phyloP scores from a whole-genome alignment of 768 basidiomycete species.

The Cystofilobasidium capitatum region DNA sequence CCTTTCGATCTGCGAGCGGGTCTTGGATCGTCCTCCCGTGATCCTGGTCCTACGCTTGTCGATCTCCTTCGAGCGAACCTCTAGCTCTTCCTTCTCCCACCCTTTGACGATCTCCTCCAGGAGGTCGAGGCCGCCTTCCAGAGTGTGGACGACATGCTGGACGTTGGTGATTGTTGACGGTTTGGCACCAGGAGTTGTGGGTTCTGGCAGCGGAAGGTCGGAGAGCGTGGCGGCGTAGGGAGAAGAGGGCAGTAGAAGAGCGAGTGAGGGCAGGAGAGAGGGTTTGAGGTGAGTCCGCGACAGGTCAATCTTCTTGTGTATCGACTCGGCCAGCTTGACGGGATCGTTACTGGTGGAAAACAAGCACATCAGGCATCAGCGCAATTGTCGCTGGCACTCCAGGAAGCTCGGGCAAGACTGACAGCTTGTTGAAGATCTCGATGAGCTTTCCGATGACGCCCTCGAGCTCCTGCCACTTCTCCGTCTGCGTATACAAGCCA shows the following conservation, averaged over 20 bases:
- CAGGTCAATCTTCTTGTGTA: constrained; percentile 68
- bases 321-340: constrained; percentile 64
- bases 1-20: constrained; percentile 31
- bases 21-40: constrained; percentile 42
- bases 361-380: not conserved
- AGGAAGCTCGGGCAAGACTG: constrained; percentile 30
- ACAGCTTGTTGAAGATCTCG: constrained; percentile 54
- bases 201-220: constrained; percentile 56
- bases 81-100: constrained; percentile 55
- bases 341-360: constrained; percentile 53
- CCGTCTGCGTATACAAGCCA: constrained; percentile 35
- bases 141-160: constrained; percentile 50
- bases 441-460: constrained; percentile 49
- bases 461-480: constrained; percentile 30
- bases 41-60: constrained; percentile 68
- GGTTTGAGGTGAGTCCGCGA: constrained; percentile 38
- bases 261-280: constrained; percentile 60
- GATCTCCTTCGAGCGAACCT: constrained; percentile 55
- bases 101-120: constrained; percentile 63
- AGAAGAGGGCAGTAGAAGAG: constrained; percentile 65
- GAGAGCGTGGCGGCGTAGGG: constrained; percentile 54
- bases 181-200: constrained; percentile 51
- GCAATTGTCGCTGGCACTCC: too few species aligned
- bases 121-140: constrained; percentile 57
- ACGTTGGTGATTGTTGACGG: constrained; percentile 46